phyloP scores from a whole-genome alignment of 1,284 basidiomycete species.

The Sporisorium iseilematis-ciliati region DNA sequence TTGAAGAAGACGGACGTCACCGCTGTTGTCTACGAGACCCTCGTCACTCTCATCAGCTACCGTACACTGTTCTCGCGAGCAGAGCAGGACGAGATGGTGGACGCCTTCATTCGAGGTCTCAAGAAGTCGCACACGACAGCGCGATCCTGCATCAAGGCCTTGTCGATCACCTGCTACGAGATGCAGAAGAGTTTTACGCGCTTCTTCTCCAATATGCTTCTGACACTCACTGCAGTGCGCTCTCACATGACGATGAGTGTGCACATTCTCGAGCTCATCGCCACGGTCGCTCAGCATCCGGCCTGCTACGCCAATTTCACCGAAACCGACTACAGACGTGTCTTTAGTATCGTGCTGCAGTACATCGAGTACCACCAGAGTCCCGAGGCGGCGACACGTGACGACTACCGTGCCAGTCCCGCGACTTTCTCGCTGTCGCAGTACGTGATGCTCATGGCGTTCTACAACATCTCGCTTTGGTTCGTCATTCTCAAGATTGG shows the following conservation, averaged over 20 bases:
- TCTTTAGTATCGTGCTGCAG: conserved; percentile 93
- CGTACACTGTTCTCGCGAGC: conserved; percentile 79
- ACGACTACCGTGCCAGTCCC: conserved; percentile 64
- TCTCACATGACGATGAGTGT: conserved; percentile 92
- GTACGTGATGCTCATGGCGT: conserved; percentile 93
- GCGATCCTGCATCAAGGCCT: conserved; percentile 90
- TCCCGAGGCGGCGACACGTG: conserved; percentile 56
- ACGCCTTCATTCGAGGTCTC: conserved; percentile 85
- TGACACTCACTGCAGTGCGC: conserved; percentile 93
- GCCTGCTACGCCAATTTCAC: conserved; percentile 91
- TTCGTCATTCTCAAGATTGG: conserved; percentile 89
- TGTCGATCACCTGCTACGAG: conserved; percentile 90
- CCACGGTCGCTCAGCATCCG: conserved; percentile 84
- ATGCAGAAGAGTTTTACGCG: conserved; percentile 86
- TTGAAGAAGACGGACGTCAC: conserved; percentile 79
- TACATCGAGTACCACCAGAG: conserved; percentile 82
- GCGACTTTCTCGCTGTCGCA: conserved; percentile 87
- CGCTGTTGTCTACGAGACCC: conserved; percentile 85
- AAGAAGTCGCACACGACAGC: conserved; percentile 81
- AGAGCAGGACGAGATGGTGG: conserved; percentile 80
- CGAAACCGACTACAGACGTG: conserved; percentile 89
- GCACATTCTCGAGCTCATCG: conserved; percentile 93
- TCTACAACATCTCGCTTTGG: conserved; percentile 94
- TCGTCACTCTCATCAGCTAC: conserved; percentile 91
- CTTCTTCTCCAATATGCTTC: conserved; percentile 80